Base-by-base conservation (phyloP, 768 basidiomycete species). In the Lentinula guzmanii region DNA sequence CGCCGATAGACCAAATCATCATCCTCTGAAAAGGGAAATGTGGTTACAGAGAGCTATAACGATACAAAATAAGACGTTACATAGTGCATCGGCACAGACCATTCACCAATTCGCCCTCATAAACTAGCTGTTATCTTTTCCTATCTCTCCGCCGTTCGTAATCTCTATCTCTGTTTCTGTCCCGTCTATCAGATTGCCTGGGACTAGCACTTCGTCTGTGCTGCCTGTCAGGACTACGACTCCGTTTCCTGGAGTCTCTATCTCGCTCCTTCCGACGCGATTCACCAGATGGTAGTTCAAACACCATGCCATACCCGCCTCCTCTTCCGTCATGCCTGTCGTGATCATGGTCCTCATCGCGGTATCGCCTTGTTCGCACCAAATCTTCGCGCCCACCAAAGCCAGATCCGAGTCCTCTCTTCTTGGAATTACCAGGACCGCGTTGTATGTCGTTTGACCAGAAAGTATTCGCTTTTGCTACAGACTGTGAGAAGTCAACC, bases 401-500 rank as follows among this genome's bases (percentile, higher is more conserved):
- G 3, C 82, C 81, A 28, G 74, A 74, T 21, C 71, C 67, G 21
- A 74, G 70, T 33, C 66, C 62, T 74, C 75, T 24, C 71, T 67
- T 21, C 74, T 70, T 35, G 64, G 71, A 28, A 28, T 28, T 28
- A 4, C 28, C 66, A 1, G 82, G 74, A 8, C 76, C 82, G 62
- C 83, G 75, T 67, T 80, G 82, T 60, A 88, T 82, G 61, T 90
- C 78, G 74, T 93, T 94, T 4, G 92, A 90, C 92, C 93, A 95
- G 11, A 76, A 71, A 9, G 76, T 85, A 70, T 96, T 95, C 53
- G 93, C 74, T 53, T 89, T 89, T 3, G 95, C 90, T 54, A 99
- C 96, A 13, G 95, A 97, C 80, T 98, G 95, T 7, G 93, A 95
- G 90, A 99, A 98, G 75, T 98, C 97, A 64, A 99, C 96, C 93